phyloP scores from a whole-genome alignment of 2,329 filamentous ascomycete species.

The Stenocarpella maydis region DNA sequence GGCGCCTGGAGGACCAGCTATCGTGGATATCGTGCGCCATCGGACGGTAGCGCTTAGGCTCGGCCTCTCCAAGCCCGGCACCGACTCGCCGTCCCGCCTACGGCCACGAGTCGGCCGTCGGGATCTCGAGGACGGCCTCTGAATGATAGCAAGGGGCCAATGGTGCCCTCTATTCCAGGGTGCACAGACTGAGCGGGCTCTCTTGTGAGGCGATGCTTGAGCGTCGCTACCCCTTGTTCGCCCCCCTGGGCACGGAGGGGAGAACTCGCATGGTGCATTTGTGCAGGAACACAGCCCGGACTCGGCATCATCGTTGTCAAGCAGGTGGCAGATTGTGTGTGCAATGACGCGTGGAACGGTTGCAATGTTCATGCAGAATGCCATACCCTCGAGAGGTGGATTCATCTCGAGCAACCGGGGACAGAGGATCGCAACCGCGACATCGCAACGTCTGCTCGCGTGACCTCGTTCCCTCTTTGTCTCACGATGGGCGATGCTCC shows the following conservation, averaged over 20 bases:
- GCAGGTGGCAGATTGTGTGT: not conserved
- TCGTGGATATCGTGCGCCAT: not conserved
- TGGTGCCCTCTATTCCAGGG: not conserved
- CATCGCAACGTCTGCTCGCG: slow-evolving; percentile 12
- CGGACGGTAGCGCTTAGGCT: not conserved
- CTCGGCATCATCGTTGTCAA: not conserved
- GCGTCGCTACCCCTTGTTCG: not conserved
- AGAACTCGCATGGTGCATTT: not conserved
- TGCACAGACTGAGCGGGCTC: not conserved
- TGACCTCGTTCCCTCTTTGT: slow-evolving; percentile 27
- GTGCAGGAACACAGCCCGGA: not conserved
- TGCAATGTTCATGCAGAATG: slow-evolving; percentile 8
- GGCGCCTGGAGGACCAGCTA: not conserved
- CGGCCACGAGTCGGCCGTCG: not conserved
- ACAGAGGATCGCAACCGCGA: not conserved
- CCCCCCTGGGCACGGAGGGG: not conserved
- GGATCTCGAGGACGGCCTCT: not conserved
- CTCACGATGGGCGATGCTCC: not conserved
- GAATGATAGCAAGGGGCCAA: not conserved
- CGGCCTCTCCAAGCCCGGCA: not conserved
- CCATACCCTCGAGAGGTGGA: not conserved
- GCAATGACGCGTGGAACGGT: slow-evolving; percentile 3
- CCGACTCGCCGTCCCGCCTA: not conserved
- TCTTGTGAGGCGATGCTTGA: not conserved
- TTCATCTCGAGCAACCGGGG: not conserved